A percentile compares a stretch with the other conserved stretches of the same genome.
Conservation (phyloP, 352 stramenopile genomes). For the Globisporangium canariense region DNA sequence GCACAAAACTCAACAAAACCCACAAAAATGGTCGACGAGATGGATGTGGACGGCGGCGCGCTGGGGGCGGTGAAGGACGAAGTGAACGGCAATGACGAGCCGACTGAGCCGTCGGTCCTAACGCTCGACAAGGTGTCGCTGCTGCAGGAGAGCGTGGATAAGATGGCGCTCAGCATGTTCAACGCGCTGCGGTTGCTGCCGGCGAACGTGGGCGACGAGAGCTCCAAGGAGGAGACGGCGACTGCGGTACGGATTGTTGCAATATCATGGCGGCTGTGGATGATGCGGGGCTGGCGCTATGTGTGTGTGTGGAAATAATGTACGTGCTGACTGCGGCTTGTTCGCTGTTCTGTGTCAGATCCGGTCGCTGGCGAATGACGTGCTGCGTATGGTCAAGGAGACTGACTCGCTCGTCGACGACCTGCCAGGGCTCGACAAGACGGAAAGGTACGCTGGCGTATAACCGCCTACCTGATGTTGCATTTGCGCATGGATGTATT, state of each 20-base stretch:
- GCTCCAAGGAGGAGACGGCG: slow-evolving; percentile 52
- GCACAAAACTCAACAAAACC: neutral
- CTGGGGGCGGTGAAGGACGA: slow-evolving; percentile 11
- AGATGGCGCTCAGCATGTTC: slow-evolving; percentile 87
- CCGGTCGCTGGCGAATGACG: slow-evolving; percentile 67
- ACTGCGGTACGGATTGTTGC: slow-evolving; percentile 29
- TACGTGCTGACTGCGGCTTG: neutral
- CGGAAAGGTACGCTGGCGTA: slow-evolving; percentile 42
- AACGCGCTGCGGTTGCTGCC: slow-evolving; percentile 79
- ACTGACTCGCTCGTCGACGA: slow-evolving; percentile 79
- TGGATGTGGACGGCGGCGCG: slow-evolving; percentile 13
- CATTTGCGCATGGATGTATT: neutral
- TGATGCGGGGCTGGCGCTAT: neutral
- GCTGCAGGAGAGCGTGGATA: slow-evolving; percentile 83
- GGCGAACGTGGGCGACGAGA: slow-evolving; percentile 40
- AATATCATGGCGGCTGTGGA: neutral
- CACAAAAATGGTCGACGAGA: slow-evolving; percentile 12
- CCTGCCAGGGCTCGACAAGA: slow-evolving; percentile 78
- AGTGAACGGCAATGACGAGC: slow-evolving; percentile 14
- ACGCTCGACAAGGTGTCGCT: slow-evolving; percentile 75
- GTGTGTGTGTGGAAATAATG: neutral
- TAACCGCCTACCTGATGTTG: neutral
- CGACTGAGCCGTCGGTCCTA: slow-evolving; percentile 16
- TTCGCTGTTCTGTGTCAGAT: slow-evolving; percentile 32
- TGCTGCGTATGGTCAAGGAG: slow-evolving; percentile 76